phyloP scores from a whole-genome alignment of 2,329 filamentous ascomycete species.

The Daldinia sp. region DNA sequence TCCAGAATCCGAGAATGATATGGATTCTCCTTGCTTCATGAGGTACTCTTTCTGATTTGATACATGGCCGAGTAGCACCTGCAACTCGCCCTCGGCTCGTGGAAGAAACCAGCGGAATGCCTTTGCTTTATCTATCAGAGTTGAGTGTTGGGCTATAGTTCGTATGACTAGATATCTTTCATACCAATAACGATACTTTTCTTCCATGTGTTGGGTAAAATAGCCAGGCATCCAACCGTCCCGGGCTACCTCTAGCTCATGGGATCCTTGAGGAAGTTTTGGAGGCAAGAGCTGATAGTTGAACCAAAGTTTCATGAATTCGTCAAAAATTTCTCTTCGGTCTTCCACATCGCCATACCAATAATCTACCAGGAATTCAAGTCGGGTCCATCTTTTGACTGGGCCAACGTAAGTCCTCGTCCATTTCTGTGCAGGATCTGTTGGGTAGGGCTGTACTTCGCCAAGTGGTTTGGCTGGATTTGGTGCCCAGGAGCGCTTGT shows the following conservation, averaged over 20 bases:
- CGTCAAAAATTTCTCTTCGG: conserved; percentile 43
- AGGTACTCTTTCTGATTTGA: conserved; percentile 46
- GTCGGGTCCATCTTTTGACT: conserved; percentile 51
- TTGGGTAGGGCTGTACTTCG: conserved; percentile 50
- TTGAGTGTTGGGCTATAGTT: conserved; percentile 39
- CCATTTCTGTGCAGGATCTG: conserved; percentile 51
- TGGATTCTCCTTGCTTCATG: conserved; percentile 45
- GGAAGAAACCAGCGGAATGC: conserved; percentile 47
- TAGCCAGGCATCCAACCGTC: conserved; percentile 47
- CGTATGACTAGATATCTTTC: conserved; percentile 39
- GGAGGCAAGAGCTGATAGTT: conserved; percentile 49
- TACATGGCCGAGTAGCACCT: conserved; percentile 47
- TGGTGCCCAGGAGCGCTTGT: conserved; percentile 37
- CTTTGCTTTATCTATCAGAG: conserved; percentile 39
- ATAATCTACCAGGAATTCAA: conserved; percentile 47
- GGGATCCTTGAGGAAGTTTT: conserved; percentile 42
- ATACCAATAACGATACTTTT: conserved; percentile 46
- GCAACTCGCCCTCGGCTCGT: conserved; percentile 41
- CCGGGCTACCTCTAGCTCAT: conserved; percentile 42
- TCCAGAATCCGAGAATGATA: conserved; percentile 46
- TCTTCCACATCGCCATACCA: conserved; percentile 50
- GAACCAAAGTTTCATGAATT: conserved; percentile 49
- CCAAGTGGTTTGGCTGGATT: conserved; percentile 29
- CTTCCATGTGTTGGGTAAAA: conserved; percentile 44
- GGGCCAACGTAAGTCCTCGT: conserved; percentile 52